These are phyloP conservation scores for Paramecium pentaurelia DNA, from an alignment of 73 alveolate genomes.

Conservation along the genomic window DNA sequence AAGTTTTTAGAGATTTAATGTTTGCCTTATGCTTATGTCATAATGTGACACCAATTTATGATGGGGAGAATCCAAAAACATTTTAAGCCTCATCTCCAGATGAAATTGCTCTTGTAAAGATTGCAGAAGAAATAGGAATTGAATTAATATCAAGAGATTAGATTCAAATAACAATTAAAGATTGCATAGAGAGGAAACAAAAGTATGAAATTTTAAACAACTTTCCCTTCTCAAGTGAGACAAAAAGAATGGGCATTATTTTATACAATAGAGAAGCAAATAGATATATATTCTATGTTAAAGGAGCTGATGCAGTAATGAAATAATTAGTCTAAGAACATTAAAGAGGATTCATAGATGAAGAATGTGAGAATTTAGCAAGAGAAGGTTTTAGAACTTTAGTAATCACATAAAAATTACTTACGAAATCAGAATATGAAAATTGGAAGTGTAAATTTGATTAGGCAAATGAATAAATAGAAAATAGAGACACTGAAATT, in stretches of 20 bases:
- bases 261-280: constrained; percentile 69
- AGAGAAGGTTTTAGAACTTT: constrained; percentile 94
- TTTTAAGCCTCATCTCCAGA: constrained; percentile 92
- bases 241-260: constrained; percentile 94
- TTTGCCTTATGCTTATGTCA: constrained; percentile 75
- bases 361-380: constrained; percentile 89
- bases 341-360: constrained; percentile 73
- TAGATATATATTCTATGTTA: constrained; percentile 78
- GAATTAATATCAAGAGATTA: constrained; percentile 75
- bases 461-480: constrained; percentile 76
- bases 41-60: constrained; percentile 84
- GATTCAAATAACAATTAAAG: constrained; percentile 63
- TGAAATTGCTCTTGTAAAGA: constrained; percentile 93
- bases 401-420: constrained; percentile 79
- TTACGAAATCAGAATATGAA: constrained; percentile 73
- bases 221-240: constrained; percentile 88
- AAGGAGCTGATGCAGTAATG: constrained; percentile 98
- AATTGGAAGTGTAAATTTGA: constrained; percentile 72
- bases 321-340: constrained; percentile 76
- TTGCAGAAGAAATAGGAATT: constrained; percentile 81
- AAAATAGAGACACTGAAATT: constrained; percentile 75
- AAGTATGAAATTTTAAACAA: constrained; percentile 79
- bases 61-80: constrained; percentile 80
- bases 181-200: constrained; percentile 68
- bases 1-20: constrained; percentile 66